Percentiles rank a stretch among this genome's conserved stretches.
These are phyloP conservation scores for Tolypocladium inflatum DNA, from an alignment of 2,329 filamentous ascomycete genomes.

Conservation along the genomic window DNA sequence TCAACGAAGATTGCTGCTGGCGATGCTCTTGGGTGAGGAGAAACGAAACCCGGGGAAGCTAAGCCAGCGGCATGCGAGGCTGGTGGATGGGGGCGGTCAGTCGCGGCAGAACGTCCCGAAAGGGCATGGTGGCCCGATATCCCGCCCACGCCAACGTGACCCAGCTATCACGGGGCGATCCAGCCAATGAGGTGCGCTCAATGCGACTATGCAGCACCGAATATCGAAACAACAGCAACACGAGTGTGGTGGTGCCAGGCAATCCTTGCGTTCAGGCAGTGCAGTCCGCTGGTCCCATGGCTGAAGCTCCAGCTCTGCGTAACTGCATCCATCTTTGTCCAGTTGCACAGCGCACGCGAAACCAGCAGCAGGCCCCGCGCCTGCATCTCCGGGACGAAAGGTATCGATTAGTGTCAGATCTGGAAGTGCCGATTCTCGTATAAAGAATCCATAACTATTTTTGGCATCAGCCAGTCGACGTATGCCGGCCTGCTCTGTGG, in stretches of 20 bases:
- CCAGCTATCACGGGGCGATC: background rate
- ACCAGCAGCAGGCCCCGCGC: background rate
- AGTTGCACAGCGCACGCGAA: background rate
- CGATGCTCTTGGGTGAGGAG: slow-evolving; percentile 1
- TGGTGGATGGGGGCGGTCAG: slow-evolving; percentile 4
- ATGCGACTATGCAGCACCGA: no score
- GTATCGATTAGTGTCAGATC: background rate
- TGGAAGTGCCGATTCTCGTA: background rate
- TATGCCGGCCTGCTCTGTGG: background rate
- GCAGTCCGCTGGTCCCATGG: background rate
- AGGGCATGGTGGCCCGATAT: background rate
- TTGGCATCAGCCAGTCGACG: background rate
- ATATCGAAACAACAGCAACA: no score
- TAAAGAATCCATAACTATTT: background rate
- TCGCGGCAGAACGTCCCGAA: slow-evolving; percentile 4
- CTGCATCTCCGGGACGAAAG: background rate
- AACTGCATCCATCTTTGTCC: background rate
- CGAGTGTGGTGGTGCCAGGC: background rate
- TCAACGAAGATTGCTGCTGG: background rate
- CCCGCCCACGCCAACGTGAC: background rate
- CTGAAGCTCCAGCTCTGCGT: background rate
- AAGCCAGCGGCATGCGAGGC: slow-evolving; percentile 3
- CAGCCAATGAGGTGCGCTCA: background rate
- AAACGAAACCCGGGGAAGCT: slow-evolving; percentile 2
- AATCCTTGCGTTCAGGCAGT: background rate